Evolutionary conservation across 768 basidiomycete genomes (phyloP), one percentile per base, ranked within the genome.

Genomic region (Suillus hirtellus): DNA sequence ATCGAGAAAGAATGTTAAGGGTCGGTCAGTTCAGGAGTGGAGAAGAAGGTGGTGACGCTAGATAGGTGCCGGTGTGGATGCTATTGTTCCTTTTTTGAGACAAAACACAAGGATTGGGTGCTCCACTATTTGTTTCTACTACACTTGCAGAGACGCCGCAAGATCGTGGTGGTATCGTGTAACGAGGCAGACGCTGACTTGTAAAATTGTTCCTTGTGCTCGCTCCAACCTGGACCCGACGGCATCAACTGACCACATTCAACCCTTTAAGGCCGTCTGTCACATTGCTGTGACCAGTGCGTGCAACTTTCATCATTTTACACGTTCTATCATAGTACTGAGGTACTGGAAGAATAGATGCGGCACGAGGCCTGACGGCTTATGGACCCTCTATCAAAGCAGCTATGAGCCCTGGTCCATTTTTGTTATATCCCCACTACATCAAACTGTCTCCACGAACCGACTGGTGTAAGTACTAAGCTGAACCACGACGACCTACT

Each of bases 1-100:
- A 49, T 63, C 47, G 61, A 42, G 35, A 70, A 69, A 50, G 72
- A 73, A 55, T 50, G 68, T 68, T 17, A 58, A 63, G 47, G 58
- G 66, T 72, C 50, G 60, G 67, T 58, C 43, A 35, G 63, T 50
- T 40, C 55, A 59, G 19, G 37, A 9, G 63, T 59, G 44, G 8
- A 47, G 27, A 19, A 15, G 40, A 0, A 31, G 58, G 40, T n/a
- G 21, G 50, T 24, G 24, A 21, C 53, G 44, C 40, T 35, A 38
- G 35, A 37, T n/a, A 49, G 59, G 35, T 58, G 52, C 50, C 53
- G 52, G 53, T 38, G 62, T 40, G 24, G 58, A 55, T 4, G 5
- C 42, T 66, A 66, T 66, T 66, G 65, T 66, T 65, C 63, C 40
- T 61, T 27, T 44, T 37, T 56, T 59, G 35, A 31, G 4, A 61